Conservation (phyloP, 441 rosid species). For the Caryocar brasiliense region DNA sequence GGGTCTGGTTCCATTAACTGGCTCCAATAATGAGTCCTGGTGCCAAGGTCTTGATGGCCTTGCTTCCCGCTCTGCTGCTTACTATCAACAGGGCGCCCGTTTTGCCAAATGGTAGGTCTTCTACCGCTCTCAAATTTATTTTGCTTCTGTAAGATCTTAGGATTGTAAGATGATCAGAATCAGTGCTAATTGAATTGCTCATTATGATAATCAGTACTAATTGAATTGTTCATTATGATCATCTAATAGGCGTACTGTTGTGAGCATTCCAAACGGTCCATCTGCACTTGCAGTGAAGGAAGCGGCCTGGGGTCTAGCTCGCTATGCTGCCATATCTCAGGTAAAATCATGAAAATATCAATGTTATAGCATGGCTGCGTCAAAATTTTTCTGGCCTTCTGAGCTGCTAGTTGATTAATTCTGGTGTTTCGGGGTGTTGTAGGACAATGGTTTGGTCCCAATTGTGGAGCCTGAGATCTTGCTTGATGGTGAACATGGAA, state of each 20-base stretch:
- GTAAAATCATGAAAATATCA: slow-evolving; percentile 16
- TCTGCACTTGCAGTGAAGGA: slow-evolving; percentile 86
- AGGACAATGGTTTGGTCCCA: slow-evolving; percentile 90
- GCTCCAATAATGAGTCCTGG: slow-evolving; percentile 87
- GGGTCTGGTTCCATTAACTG: slow-evolving; percentile 87
- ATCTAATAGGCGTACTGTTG: slow-evolving; percentile 76
- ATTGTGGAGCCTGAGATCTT: slow-evolving; percentile 94
- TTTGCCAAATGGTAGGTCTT: slow-evolving; percentile 97
- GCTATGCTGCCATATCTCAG: slow-evolving; percentile 87
- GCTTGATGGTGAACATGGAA: slow-evolving; percentile 81
- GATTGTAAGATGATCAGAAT: no score
- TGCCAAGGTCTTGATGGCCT: slow-evolving; percentile 96
- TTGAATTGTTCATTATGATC: no score
- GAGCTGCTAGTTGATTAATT: not conserved
- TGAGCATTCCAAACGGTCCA: slow-evolving; percentile 94
- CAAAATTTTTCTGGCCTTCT: not conserved
- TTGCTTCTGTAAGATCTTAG: no score
- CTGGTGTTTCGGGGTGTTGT: slow-evolving; percentile 3
- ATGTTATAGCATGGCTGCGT: not conserved
- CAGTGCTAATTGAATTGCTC: no score
- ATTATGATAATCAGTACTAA: no score
- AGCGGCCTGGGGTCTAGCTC: slow-evolving; percentile 99
- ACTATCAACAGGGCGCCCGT: slow-evolving; percentile 95
- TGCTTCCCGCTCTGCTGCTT: slow-evolving; percentile 81
- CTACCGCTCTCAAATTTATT: no score